phyloP scores from a whole-genome alignment of 1,284 basidiomycete genomes.

The Pseudozyma pruni region DNA sequence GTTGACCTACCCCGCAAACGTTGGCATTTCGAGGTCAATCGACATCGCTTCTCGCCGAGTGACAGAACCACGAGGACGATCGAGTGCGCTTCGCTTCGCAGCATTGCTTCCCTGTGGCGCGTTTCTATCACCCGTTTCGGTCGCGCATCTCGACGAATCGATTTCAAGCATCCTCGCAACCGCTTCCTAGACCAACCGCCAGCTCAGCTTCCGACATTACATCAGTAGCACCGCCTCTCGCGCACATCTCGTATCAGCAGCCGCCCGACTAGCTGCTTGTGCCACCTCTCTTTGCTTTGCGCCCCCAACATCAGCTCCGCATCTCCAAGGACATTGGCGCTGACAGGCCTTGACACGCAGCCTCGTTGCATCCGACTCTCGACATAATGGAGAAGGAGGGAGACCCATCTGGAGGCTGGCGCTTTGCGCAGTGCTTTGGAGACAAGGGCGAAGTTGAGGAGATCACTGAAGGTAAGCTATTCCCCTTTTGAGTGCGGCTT shows the following conservation, averaged over 20 bases:
- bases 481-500: not conserved
- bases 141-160: not conserved
- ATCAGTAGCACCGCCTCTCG: not conserved
- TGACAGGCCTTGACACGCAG: not conserved
- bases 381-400: slow-evolving; percentile 61
- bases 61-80: no score
- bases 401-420: slow-evolving; percentile 74
- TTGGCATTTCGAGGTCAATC: no score
- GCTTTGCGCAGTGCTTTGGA: slow-evolving; percentile 99
- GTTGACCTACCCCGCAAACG: no score
- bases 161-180: not conserved
- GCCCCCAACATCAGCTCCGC: not conserved
- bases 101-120: slow-evolving; percentile 7
- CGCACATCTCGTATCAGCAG: not conserved
- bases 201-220: not conserved
- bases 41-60: no score
- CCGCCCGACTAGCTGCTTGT: not conserved
- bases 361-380: slow-evolving; percentile 1
- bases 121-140: not conserved
- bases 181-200: not conserved
- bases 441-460: slow-evolving; percentile 84
- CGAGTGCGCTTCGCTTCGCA: not conserved
- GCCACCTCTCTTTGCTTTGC: not conserved
- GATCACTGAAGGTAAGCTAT: slow-evolving; percentile 92
- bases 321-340: not conserved